Conservation (phyloP, 1,139 yeast genomes). For the Diutina scorzettiae region DNA sequence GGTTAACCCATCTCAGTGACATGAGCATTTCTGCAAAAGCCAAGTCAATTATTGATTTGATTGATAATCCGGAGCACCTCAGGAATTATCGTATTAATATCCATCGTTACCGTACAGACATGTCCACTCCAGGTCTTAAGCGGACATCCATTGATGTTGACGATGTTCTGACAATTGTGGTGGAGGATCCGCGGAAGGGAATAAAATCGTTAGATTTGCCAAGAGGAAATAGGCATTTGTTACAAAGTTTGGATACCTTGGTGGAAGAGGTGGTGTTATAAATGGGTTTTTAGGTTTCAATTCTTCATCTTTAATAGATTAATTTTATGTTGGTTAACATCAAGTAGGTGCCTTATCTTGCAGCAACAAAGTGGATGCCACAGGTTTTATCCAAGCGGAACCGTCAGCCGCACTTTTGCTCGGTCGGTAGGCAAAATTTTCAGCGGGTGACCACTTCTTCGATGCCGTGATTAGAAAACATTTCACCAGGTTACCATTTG, state of each 20-base stretch:
- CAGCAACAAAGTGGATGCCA: too few species aligned
- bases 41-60: neutral
- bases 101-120: constrained; percentile 4
- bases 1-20: neutral
- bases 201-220: neutral
- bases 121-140: constrained; percentile 4
- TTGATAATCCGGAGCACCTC: neutral
- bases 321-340: too few species aligned
- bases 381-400: too few species aligned
- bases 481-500: too few species aligned
- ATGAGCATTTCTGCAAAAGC: neutral
- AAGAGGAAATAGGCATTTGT: neutral
- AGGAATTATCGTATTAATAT: constrained; percentile 1
- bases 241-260: neutral
- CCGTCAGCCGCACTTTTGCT: too few species aligned
- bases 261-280: constrained; percentile 3
- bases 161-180: neutral
- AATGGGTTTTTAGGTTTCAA: too few species aligned
- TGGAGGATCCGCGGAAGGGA: constrained; percentile 2
- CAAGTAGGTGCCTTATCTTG: too few species aligned
- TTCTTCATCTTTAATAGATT: too few species aligned
- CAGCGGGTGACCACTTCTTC: too few species aligned
- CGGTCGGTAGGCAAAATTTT: too few species aligned
- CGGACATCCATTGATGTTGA: constrained; percentile 3
- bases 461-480: too few species aligned